phyloP scores from a whole-genome alignment of 1,284 basidiomycete species.

The Melampsora abietis-canadensis region DNA sequence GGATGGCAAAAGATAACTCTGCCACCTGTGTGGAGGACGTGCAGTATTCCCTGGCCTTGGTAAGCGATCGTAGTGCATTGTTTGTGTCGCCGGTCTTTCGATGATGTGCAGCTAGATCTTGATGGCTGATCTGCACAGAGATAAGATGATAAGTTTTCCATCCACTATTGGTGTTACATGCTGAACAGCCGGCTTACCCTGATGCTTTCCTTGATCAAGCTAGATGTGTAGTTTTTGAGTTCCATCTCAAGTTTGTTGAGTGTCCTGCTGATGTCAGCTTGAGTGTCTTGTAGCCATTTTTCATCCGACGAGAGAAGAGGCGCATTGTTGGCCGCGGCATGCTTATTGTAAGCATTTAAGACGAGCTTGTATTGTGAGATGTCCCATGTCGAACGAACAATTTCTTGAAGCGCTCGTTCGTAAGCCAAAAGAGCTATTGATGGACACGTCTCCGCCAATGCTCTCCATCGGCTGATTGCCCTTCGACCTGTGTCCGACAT shows the following conservation, averaged over 20 bases:
- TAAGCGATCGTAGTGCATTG: slow-evolving; percentile 69
- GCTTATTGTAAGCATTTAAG: slow-evolving; percentile 12
- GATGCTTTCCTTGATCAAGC: slow-evolving; percentile 91
- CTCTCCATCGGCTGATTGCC: slow-evolving; percentile 24
- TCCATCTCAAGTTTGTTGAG: slow-evolving; percentile 75
- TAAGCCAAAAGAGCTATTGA: slow-evolving; percentile 8
- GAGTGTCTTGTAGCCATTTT: slow-evolving; percentile 66
- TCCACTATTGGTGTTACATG: not conserved
- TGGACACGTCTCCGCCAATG: slow-evolving; percentile 3
- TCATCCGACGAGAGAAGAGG: slow-evolving; percentile 54
- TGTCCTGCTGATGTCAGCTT: slow-evolving; percentile 64
- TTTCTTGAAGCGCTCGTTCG: slow-evolving; percentile 14
- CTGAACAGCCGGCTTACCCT: slow-evolving; percentile 60
- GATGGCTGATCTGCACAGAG: slow-evolving; percentile 67
- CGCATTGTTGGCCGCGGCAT: not conserved
- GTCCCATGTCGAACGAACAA: slow-evolving; percentile 24
- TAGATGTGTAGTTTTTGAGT: slow-evolving; percentile 80
- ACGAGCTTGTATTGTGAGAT: slow-evolving; percentile 17
- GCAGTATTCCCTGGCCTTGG: slow-evolving; percentile 80
- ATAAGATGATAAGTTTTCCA: not conserved
- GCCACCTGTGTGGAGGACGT: slow-evolving; percentile 77
- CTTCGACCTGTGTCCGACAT: slow-evolving; percentile 12
- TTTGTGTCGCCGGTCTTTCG: slow-evolving; percentile 66
- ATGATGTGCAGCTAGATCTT: slow-evolving; percentile 75
- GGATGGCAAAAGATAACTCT: slow-evolving; percentile 75